Base-by-base conservation (phyloP, 768 basidiomycete species). In the Agrocybe chaxingu region DNA sequence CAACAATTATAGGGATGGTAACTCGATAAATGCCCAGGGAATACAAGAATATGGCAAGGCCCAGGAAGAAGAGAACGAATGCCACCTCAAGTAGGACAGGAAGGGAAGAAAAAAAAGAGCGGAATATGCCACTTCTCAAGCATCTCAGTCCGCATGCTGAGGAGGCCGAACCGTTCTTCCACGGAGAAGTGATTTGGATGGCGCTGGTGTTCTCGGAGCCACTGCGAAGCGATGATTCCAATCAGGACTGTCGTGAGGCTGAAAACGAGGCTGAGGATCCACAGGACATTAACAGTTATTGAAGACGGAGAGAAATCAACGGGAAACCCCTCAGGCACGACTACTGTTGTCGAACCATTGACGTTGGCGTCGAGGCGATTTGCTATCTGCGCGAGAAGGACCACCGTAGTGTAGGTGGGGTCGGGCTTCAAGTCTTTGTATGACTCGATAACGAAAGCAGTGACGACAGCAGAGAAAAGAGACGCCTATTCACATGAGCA, bases 31-130 rank as follows among this genome's bases (percentile, higher is more conserved):
- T 58, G 8, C 43, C 43, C 8, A 63, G 38, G 6, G 52, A 40
- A 54, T 57, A 60, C 9, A 65, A 53, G 4, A 64, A 51, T 16
- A 57, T 53, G 29, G 65, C 42, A 19, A 65, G 44, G 7, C 62
- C 64, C 7, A 55, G 50, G 31, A 65, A 60, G 45, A 66, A 66
- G 10, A 65, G 54, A 5, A 61, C 51, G 11, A 66, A 43, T 7
- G 63, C 55, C 7, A 55, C 12, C 34, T 65, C 58, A 8, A 67
- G 54, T 7, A 66, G 51, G 9, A 65, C 48, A 2, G 64, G 65
- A 16, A 66, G 58, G 9, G 52, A 41, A 2, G 57, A 44, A 7
- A 66, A 40, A 40, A n/a, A 64, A 59, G 13, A 42, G 41, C 1
- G 54, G 58, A 12, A 65, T 57, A 10, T 55, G 49, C 58, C 62